Evolutionary conservation across 2,329 filamentous ascomycete species (phyloP), one percentile per base, ranked within the genome.

Genomic region (Piedraia hortae): DNA sequence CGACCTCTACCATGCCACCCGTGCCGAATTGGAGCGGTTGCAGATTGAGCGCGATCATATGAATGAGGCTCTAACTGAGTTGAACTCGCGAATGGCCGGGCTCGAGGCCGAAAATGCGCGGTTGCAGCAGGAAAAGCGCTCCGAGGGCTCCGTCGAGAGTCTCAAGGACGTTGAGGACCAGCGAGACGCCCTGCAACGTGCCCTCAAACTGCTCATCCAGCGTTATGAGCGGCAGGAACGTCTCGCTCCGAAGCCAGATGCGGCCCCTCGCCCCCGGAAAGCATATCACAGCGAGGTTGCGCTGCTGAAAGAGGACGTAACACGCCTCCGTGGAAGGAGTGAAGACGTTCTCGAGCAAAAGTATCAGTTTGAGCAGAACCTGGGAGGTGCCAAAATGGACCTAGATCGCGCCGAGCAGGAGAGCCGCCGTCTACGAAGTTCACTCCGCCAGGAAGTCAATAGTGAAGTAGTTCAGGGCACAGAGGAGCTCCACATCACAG

Each of bases 321-420:
- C 72, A 22, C 60, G 70, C 9, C 56, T 97, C 25, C 67, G 85
- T 19, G 69, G 69, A 29, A 66, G 85, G 24, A 82, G 82, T 14
- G 82, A 97, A 36, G 82, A 93, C 31, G 82, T 82, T 9, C 59
- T 93, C 8, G 77, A 90, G 39, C 74, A 89, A 38, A 93, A 93
- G 46, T 93, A 75, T 69, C 72, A 88, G 41, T 82, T 80, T 29
- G 82, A 91, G 47, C 88, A 88, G 47, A 77, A 77, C 10, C 53
- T 93, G 2, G 60, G 64, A 23, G 77, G 80, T 24, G 51, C 93
- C 25, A 89, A 90, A 50, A 91, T 90, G 72, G 82, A 93, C 39
- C 62, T 97, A 18, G 85, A 93, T 45, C 73, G 80, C 29, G 80
- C 85, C 12, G 77, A 91, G 44, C 73, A 85, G 42, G 85, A 97